Conservation (phyloP, 2,329 filamentous ascomycete genomes). For the Gaeumannomyces tritici region DNA sequence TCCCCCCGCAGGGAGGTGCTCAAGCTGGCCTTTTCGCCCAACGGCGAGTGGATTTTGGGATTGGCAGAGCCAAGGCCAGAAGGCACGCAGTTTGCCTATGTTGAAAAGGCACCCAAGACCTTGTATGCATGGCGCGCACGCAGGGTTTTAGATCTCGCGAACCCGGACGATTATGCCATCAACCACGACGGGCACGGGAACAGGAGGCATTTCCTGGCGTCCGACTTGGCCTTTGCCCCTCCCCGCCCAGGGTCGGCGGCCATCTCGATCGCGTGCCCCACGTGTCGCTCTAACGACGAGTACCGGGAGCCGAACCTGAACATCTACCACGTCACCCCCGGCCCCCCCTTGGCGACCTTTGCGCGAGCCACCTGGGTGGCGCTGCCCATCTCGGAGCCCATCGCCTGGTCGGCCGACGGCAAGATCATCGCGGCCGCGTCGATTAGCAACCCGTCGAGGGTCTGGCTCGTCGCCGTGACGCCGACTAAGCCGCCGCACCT, state of each 20-base stretch:
- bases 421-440: slow-evolving; percentile 7
- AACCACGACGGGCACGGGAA: too few relatives aligned
- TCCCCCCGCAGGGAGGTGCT: not conserved
- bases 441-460: slow-evolving; percentile 5
- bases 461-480: slow-evolving; percentile 4
- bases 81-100: not conserved
- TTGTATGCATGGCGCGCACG: not conserved
- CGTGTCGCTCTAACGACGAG: too few relatives aligned
- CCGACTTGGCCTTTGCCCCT: too few relatives aligned
- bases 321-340: too few relatives aligned
- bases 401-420: slow-evolving; percentile 10
- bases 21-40: not conserved
- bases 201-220: too few relatives aligned
- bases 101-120: not conserved
- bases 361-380: too few relatives aligned
- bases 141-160: too few relatives aligned
- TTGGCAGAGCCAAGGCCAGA: not conserved
- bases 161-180: too few relatives aligned
- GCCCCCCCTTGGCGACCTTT: too few relatives aligned
- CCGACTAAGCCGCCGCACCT: not conserved
- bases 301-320: too few relatives aligned
- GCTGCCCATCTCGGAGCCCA: slow-evolving; percentile 7
- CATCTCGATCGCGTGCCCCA: too few relatives aligned
- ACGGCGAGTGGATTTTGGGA: not conserved
- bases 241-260: too few relatives aligned